Base-by-base conservation (phyloP, 768 basidiomycete genomes). In the Naematelia aurantialba region DNA sequence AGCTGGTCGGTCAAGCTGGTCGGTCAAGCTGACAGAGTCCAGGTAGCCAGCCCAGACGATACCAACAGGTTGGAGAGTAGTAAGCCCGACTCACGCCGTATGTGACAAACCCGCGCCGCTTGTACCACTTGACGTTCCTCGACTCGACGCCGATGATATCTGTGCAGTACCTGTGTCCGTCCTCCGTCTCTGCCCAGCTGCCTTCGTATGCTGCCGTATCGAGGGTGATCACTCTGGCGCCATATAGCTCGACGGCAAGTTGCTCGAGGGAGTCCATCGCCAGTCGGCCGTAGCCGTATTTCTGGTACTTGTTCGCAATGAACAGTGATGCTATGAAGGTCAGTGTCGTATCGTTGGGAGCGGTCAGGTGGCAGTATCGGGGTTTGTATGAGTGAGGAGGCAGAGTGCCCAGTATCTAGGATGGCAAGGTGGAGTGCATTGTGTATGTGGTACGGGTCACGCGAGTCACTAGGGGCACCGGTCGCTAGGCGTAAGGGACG, bases 241-340 rank as follows among this genome's bases (percentile, higher is more conserved):
- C 52, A 44, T 62, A 52, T 14, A 55, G 49, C 10, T 58, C 34
- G 10, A 56, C 56, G n/a, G 62, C 59, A 13, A 58, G 39, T 13
- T 52, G 49, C 53, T 70, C 68, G 21, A 70, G 60, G 17, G 65
- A 27, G 44, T 59, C 52, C 30, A 70, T 45, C 13, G 59, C 53
- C 45, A 39, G 49, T 39, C 29, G 55, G 2, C 68, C 68, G 12
- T 55, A 49, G 10, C 79, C 80, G 4, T 77, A 79, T 0, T 71
- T 61, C 27, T 81, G 79, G 59, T 74, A 80, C 56, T 61, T 78
- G 53, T 79, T 55, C 56, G 79, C 78, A 50, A 76, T 80, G 0
- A 80, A 80, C 10, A 79, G 56, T 17, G 62, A 62, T 2, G 65
- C 68, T 70, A 31, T n/a, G 17, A 39, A 39, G 8, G 34, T 39